Conservation (phyloP, 805 yeast species). For the Wickerhamiella dianesei region DNA sequence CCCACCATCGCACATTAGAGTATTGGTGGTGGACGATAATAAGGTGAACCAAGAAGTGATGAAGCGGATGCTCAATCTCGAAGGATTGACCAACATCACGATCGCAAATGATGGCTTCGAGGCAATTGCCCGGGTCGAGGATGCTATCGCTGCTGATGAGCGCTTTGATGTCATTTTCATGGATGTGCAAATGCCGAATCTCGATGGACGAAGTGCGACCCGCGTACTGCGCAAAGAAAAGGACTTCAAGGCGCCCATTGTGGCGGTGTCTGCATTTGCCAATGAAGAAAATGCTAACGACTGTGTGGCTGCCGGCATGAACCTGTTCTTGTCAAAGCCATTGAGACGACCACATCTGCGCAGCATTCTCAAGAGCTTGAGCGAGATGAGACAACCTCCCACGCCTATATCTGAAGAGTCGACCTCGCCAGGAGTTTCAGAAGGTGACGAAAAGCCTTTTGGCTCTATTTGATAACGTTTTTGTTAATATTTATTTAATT, state of each 20-base stretch:
- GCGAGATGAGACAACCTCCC: conserved; percentile 3
- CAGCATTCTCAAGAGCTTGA: conserved; percentile 15
- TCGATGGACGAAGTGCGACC: conserved; percentile 83
- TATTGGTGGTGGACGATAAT: conserved; percentile 90
- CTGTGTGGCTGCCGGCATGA: conserved; percentile 84
- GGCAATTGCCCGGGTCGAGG: conserved; percentile 56
- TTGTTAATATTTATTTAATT: neutral
- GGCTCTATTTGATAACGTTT: neutral
- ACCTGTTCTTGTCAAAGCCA: conserved; percentile 82
- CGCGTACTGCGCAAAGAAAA: conserved; percentile 51
- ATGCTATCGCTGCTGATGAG: conserved; percentile 24
- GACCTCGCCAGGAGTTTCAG: neutral
- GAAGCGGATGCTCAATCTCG: conserved; percentile 71
- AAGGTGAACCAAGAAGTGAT: conserved; percentile 89
- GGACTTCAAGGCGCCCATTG: conserved; percentile 58
- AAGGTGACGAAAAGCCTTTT: neutral
- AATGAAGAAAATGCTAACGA: conserved; percentile 80
- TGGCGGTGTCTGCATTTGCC: conserved; percentile 91
- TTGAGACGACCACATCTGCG: conserved; percentile 20
- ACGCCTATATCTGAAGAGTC: neutral
- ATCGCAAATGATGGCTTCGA: conserved; percentile 87
- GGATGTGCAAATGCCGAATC: conserved; percentile 96
- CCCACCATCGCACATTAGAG: conserved; percentile 22
- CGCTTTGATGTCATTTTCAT: conserved; percentile 66
- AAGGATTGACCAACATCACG: conserved; percentile 58